phyloP scores from a whole-genome alignment of 2,329 filamentous ascomycete species.

The Neonectria ditissima region DNA sequence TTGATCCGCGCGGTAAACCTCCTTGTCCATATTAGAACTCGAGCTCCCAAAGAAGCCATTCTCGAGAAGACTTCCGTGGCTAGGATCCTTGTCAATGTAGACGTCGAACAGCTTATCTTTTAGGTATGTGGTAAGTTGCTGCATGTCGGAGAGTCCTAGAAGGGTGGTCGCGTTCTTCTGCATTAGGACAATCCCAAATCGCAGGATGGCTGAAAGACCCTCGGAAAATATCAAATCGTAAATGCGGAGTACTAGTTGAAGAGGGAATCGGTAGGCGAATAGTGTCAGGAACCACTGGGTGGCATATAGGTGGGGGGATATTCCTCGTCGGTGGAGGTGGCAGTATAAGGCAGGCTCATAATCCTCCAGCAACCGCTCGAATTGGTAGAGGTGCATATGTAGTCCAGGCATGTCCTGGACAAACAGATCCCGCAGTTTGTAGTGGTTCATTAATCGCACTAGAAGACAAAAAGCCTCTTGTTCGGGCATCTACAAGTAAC shows the following conservation, averaged over 20 bases:
- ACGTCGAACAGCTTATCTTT: constrained; percentile 96
- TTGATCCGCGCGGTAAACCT: constrained; percentile 93
- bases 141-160: constrained; percentile 90
- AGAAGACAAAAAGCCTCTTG: constrained; percentile 96
- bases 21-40: constrained; percentile 89
- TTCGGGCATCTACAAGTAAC: constrained; percentile 80
- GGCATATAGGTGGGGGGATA: constrained; percentile 92
- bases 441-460: constrained; percentile 96
- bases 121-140: constrained; percentile 85
- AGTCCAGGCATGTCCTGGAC: constrained; percentile 96
- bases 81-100: constrained; percentile 95
- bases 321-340: constrained; percentile 87
- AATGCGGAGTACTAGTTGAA: constrained; percentile 94
- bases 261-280: constrained; percentile 97
- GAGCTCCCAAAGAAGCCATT: constrained; percentile 97
- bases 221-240: constrained; percentile 96
- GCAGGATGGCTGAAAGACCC: constrained; percentile 90
- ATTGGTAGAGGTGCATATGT: constrained; percentile 93
- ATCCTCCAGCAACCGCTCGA: constrained; percentile 93
- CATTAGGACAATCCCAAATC: constrained; percentile 96
- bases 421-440: constrained; percentile 91
- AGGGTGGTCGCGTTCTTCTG: constrained; percentile 87
- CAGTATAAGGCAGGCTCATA: constrained; percentile 94
- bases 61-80: constrained; percentile 91
- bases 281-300: constrained; percentile 99